phyloP scores from a whole-genome alignment of 768 basidiomycete species.

The Plicaturopsis crispa region DNA sequence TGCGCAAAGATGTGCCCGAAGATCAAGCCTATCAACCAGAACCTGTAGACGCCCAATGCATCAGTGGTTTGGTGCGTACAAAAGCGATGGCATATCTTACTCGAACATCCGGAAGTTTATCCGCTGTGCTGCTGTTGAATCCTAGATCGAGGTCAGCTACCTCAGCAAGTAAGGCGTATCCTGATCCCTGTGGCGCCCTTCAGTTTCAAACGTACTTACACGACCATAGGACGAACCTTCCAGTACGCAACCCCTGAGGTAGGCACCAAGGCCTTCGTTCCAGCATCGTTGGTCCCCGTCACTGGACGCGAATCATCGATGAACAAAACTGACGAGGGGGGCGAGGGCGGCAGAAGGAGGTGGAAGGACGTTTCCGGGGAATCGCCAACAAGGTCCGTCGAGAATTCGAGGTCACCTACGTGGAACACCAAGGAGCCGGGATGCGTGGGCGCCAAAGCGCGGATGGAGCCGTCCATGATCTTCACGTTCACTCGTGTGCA shows the following conservation, averaged over 20 bases:
- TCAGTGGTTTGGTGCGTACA: background rate
- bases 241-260: constrained; percentile 42
- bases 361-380: constrained; percentile 47
- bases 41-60: constrained; percentile 31
- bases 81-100: constrained; percentile 19
- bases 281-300: constrained; percentile 7
- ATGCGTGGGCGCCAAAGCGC: constrained; percentile 46
- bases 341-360: too few species aligned
- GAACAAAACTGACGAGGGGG: constrained; percentile 42
- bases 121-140: constrained; percentile 24
- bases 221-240: constrained; percentile 45
- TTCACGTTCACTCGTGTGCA: constrained; percentile 64
- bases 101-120: constrained; percentile 24
- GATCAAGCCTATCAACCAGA: constrained; percentile 38
- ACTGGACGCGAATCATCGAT: constrained; percentile 38
- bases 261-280: constrained; percentile 12
- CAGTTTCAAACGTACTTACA: constrained; percentile 3
- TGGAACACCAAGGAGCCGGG: constrained; percentile 63
- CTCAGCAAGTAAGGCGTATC: constrained; percentile 66
- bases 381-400: constrained; percentile 67
- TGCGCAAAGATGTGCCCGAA: constrained; percentile 68
- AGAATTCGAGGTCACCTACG: constrained; percentile 57
- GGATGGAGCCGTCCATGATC: constrained; percentile 60
- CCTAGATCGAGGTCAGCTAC: constrained; percentile 40
- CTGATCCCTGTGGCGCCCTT: constrained; percentile 34